Conservation (phyloP, 805 yeast species). For the Wickerhamomyces strasburgensis region DNA sequence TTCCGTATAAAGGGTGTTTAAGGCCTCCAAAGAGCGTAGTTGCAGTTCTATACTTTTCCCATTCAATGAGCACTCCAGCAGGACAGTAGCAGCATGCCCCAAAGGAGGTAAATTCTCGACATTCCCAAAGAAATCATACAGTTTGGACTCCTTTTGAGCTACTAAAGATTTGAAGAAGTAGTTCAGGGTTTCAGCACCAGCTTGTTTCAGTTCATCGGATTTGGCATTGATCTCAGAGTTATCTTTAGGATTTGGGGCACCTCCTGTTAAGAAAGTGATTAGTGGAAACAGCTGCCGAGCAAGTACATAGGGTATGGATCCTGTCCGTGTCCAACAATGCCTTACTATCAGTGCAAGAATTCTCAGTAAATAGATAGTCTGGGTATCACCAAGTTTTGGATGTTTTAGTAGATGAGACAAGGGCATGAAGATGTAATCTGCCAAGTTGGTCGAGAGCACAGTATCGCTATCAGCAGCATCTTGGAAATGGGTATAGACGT, state of each 20-base stretch:
- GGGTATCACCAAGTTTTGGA: slow-evolving; percentile 40
- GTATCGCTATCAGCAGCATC: slow-evolving; percentile 14
- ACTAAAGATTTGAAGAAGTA: slow-evolving; percentile 29
- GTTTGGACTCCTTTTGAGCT: slow-evolving; percentile 17
- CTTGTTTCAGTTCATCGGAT: slow-evolving; percentile 33
- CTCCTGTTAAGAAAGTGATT: slow-evolving; percentile 42
- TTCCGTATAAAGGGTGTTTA: slow-evolving; percentile 31
- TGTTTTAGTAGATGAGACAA: slow-evolving; percentile 48
- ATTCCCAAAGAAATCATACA: slow-evolving; percentile 26
- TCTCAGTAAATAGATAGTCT: slow-evolving; percentile 40
- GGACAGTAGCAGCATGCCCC: slow-evolving; percentile 43
- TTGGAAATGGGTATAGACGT: slow-evolving; percentile 25
- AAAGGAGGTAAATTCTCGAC: slow-evolving; percentile 37
- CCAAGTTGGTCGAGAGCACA: slow-evolving; percentile 36
- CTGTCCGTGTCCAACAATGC: slow-evolving; percentile 42
- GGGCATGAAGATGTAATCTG: slow-evolving; percentile 62
- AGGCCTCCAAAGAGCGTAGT: slow-evolving; percentile 28
- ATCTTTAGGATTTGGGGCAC: slow-evolving; percentile 33
- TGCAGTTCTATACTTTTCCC: slow-evolving; percentile 28
- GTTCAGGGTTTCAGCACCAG: slow-evolving; percentile 31
- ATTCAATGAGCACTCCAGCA: slow-evolving; percentile 32
- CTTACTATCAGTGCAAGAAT: slow-evolving; percentile 39
- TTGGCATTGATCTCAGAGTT: slow-evolving; percentile 20
- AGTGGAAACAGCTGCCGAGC: slow-evolving; percentile 44
- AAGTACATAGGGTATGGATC: slow-evolving; percentile 32